These are phyloP conservation scores for Fusarium nematophilum DNA, from an alignment of 2,329 filamentous ascomycete genomes.

Conservation along the genomic window DNA sequence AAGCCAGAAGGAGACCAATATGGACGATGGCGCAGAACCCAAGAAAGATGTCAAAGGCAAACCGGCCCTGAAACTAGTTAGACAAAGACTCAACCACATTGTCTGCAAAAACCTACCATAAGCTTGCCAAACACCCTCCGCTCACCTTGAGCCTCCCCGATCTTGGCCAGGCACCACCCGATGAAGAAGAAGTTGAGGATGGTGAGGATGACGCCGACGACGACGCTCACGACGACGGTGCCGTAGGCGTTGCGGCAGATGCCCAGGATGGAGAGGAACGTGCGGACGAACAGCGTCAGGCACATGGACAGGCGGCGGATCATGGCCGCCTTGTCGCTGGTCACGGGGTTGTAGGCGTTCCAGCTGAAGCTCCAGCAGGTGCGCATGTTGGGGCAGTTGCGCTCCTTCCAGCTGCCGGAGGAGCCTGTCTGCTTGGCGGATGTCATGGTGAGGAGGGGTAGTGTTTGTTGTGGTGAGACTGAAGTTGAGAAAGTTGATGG, in stretches of 20 bases:
- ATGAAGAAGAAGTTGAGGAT: conserved; percentile 4
- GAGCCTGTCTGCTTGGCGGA: background rate
- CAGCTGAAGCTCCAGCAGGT: conserved; percentile 2
- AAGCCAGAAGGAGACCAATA: background rate
- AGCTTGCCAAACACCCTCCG: background rate
- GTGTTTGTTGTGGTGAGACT: background rate
- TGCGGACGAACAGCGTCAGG: background rate
- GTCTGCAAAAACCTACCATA: background rate
- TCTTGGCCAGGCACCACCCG: background rate
- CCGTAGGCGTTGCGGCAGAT: conserved; percentile 1
- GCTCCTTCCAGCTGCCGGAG: background rate
- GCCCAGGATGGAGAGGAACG: background rate
- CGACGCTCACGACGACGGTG: background rate
- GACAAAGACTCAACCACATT: too few relatives aligned
- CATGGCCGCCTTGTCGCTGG: background rate
- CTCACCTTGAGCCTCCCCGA: background rate
- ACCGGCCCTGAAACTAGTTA: background rate
- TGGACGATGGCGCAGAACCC: background rate
- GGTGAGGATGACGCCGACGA: background rate
- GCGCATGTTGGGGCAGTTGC: conserved; percentile 4
- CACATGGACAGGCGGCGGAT: background rate
- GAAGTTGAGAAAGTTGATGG: too few relatives aligned
- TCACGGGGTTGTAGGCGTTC: background rate
- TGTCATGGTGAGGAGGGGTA: background rate
- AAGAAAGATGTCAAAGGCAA: background rate